Conservation (phyloP, 1,139 yeast genomes). For the Debaryomycetaceae sp. region DNA sequence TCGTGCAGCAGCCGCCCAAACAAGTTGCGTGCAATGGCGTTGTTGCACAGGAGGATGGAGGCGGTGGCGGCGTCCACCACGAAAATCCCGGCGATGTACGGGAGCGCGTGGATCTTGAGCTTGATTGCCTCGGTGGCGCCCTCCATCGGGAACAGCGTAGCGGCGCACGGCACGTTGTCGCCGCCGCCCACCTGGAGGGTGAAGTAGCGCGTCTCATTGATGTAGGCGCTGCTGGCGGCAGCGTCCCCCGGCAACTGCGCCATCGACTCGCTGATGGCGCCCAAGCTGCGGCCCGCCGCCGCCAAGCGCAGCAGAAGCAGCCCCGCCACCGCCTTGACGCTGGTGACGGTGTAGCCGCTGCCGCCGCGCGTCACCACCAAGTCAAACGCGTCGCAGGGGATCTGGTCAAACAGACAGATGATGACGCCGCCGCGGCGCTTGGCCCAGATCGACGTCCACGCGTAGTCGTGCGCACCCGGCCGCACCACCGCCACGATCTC, state of each 20-base stretch:
- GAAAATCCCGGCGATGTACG: constrained; percentile 84
- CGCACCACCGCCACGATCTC: constrained; percentile 55
- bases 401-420: constrained; percentile 84
- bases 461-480: constrained; percentile 47
- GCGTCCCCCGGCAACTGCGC: constrained; percentile 17
- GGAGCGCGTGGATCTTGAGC: constrained; percentile 67
- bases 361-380: constrained; percentile 41
- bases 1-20: constrained; percentile 60
- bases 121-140: constrained; percentile 36
- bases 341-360: constrained; percentile 25
- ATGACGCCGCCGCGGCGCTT: constrained; percentile 66
- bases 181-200: constrained; percentile 45
- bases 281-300: constrained; percentile 39
- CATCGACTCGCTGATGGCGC: constrained; percentile 30
- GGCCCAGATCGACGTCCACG: constrained; percentile 89
- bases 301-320: constrained; percentile 31
- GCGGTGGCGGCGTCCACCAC: constrained; percentile 52
- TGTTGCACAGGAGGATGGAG: constrained; percentile 63
- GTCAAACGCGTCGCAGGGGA: constrained; percentile 76
- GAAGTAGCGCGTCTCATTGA: constrained; percentile 59
- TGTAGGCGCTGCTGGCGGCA: constrained; percentile 19
- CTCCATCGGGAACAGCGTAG: constrained; percentile 57
- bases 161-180: constrained; percentile 62
- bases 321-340: constrained; percentile 41
- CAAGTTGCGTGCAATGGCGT: constrained; percentile 71